Evolutionary conservation across 495 filamentous ascomycete genomes (phyloP).

Genomic region (Thermochaetoides thermophila): DNA sequence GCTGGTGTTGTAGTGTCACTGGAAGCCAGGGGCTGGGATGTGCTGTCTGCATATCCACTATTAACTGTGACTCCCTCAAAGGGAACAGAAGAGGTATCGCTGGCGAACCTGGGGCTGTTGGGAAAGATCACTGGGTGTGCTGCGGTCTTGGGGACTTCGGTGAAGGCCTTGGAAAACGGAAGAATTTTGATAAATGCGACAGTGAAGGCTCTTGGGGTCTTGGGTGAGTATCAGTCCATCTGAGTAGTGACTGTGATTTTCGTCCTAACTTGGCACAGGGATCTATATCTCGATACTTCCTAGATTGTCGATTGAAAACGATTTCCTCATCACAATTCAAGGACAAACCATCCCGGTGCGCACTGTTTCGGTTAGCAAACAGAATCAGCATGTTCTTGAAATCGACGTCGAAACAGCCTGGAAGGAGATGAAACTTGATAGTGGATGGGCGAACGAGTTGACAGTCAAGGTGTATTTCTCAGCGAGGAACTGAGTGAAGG

Average conservation of each 20-base stretch:
- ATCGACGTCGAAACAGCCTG: slow-evolving; percentile 69
- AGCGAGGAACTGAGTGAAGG: too few species aligned
- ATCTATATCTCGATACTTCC: slow-evolving; percentile 56
- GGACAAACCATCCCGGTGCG: slow-evolving; percentile 50
- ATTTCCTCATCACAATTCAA: slow-evolving; percentile 65
- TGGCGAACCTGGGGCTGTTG: slow-evolving; percentile 67
- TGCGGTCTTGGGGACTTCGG: slow-evolving; percentile 48
- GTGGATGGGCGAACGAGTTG: slow-evolving; percentile 77
- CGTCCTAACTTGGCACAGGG: slow-evolving; percentile 29
- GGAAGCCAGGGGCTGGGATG: slow-evolving; percentile 56
- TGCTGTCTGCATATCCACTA: slow-evolving; percentile 61
- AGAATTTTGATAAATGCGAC: slow-evolving; percentile 45
- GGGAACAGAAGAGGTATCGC: slow-evolving; percentile 19
- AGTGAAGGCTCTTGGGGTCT: slow-evolving; percentile 66
- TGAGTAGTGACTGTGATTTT: too few species aligned
- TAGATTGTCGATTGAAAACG: slow-evolving; percentile 40
- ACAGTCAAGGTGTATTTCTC: slow-evolving; percentile 49
- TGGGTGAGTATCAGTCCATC: slow-evolving; percentile 48
- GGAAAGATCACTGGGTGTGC: slow-evolving; percentile 84
- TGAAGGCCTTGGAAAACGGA: slow-evolving; percentile 42
- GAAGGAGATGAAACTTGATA: slow-evolving; percentile 53
- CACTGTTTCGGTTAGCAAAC: slow-evolving; percentile 46
- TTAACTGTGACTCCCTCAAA: slow-evolving; percentile 33
- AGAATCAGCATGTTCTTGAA: slow-evolving; percentile 46
- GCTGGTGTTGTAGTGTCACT: slow-evolving; percentile 46